Base-by-base conservation (phyloP, 2,329 filamentous ascomycete genomes). In the Colletotrichum trifolii region DNA sequence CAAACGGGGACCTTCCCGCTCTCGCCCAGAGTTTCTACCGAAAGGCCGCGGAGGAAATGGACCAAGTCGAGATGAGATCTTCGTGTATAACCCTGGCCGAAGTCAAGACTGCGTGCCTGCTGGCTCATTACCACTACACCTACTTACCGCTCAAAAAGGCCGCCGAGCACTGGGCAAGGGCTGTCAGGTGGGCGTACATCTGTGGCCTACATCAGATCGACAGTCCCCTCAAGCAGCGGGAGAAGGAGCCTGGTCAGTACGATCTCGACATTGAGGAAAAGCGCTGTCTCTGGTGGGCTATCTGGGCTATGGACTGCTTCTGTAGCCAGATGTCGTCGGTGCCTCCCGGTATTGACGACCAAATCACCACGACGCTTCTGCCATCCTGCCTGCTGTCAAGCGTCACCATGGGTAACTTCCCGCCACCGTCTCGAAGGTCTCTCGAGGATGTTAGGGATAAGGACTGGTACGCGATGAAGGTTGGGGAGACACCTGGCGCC, bases 181-280 rank as follows among this genome's bases (percentile, higher is more conserved):
- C 38, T 10, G 52, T 54, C 7, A 54, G 52, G 13, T 54, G 52
- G 52, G 52, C 52, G 12, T 54, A 54, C 39, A 42, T 42, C 12
- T 45, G 39, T n/a, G 17, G 33, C 6, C 17, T 54, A 38, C 39
- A 54, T 35, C 52, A 43, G 25, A 25, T 54, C 11, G 52, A 54
- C 17, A 34, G 25, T 9, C 39, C 39, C 11, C 9, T 13, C 11
- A 13, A 12, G 2, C 25, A 8, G 25, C 12, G 8, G 8, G 17
- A n/a, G 10, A 5, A 10, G 10, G 13, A 54, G 9, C 17, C 13
- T 4, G 6, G 38, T 2, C 13, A 25, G 10, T 17, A 38, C 0
- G 40, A 33, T 7, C 11, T 43, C 8, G 39, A 54, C 17, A 33
- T 34, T 35, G 52, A 54, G 34, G 53, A 45, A n/a, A 46, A 38